These are phyloP conservation scores for Termitomyces sp. DNA, from an alignment of 768 basidiomycete genomes.

Conservation along the genomic window DNA sequence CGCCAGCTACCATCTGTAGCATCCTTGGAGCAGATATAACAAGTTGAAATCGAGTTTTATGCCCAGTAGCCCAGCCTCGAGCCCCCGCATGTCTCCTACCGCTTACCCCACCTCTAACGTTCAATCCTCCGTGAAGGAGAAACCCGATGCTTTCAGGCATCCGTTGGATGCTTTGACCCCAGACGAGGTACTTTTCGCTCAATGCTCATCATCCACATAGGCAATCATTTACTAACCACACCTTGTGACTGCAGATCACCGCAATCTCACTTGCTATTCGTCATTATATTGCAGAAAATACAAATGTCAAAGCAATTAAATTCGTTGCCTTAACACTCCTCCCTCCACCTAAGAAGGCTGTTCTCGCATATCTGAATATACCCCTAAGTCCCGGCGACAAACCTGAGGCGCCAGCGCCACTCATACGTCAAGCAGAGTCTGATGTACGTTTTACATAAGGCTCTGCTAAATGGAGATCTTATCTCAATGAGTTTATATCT, in stretches of 20 bases:
- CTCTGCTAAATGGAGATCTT: too few species aligned
- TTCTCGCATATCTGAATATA: constrained; percentile 57
- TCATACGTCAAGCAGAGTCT: too few species aligned
- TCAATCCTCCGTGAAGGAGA: constrained; percentile 12
- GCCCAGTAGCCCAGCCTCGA: constrained; percentile 16
- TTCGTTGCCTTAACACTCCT: constrained; percentile 66
- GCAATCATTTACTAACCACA: not conserved
- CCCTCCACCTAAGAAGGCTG: constrained; percentile 69
- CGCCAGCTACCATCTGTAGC: too few species aligned
- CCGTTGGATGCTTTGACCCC: constrained; percentile 64
- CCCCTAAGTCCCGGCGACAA: too few species aligned
- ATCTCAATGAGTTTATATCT: too few species aligned
- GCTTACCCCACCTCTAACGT: constrained; percentile 15
- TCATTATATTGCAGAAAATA: constrained; percentile 43
- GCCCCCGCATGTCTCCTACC: constrained; percentile 14
- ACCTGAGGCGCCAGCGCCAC: too few species aligned
- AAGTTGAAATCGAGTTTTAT: too few species aligned
- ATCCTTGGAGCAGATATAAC: too few species aligned
- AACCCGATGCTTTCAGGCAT: constrained; percentile 32
- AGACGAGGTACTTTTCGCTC: constrained; percentile 43
- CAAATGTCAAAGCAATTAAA: constrained; percentile 63
- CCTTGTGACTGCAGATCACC: constrained; percentile 43
- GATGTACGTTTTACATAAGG: too few species aligned
- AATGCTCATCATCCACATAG: not conserved
- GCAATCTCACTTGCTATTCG: constrained; percentile 57